Evolutionary conservation across 164 flowering plant genomes (phyloP), one percentile per base, ranked within the genome.

Genomic region (Nelumbo lutea): DNA sequence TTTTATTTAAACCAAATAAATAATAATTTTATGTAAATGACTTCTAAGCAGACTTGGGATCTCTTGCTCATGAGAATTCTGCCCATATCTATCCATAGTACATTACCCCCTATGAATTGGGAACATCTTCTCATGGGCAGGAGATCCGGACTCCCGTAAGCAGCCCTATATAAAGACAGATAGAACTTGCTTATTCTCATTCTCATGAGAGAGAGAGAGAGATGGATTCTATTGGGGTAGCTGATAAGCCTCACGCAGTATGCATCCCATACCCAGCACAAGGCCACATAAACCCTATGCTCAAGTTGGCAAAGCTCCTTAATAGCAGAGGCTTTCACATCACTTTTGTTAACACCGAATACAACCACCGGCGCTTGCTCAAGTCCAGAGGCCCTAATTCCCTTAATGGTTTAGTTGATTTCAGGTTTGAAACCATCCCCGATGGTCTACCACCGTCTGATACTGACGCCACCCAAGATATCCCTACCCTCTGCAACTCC

Each of bases 381-480:
- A 69, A 75, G 6, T 80, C 90, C 48, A 68, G 64, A 48, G 95
- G 95, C 2, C 75, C 81, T 1, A 79, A 80, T 13, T 73, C 71
- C 6, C 64, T 79, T 1, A 63, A 75, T 60, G 84, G 83, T 7
- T 40, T 83, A 3, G 61, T 68, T 0, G 81, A 77, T 61, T 85
- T 89, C 63, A 73, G 59, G 39, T 87, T 87, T 72, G 81, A 79
- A 63, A 64, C 89, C 15, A 89, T 89, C 11, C 88, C 88, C 0
- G 95, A 89, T 40, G 90, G 95, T 3, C 47, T 87, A 52, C 91
- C 91, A 0, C 80, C 80, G 0, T 79, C 90, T 0, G 87, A 86
- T 38, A 48, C 50, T 0, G 80, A 85, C n/a, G 82, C 79, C 0
- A 84, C 90, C 6, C 91, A 84, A 69, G 84, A 87, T 61, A 41